Conservation (phyloP, 257 asterid genomes). For the Fraxinus excelsior region DNA sequence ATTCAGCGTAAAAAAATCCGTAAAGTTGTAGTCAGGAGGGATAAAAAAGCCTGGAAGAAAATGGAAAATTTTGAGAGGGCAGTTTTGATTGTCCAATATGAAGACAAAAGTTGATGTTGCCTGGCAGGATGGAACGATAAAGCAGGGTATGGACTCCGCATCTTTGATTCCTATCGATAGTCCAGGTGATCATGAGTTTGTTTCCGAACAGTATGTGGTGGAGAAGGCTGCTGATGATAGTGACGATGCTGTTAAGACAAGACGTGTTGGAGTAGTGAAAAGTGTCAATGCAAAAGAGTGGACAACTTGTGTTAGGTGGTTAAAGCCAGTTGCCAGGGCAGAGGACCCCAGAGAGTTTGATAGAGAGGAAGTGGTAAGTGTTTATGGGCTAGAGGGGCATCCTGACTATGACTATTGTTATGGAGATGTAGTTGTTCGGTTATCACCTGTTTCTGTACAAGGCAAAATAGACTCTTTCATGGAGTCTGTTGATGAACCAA, state of each 20-base stretch:
- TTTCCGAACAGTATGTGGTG: conserved; percentile 94
- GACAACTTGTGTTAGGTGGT: conserved; percentile 89
- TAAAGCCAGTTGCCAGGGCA: conserved; percentile 76
- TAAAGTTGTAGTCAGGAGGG: conserved; percentile 75
- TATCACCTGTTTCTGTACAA: conserved; percentile 68
- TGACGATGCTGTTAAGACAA: conserved; percentile 57
- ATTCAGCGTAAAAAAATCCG: conserved; percentile 85
- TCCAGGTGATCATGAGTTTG: conserved; percentile 98
- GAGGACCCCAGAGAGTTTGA: conserved; percentile 89
- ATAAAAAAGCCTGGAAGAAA: conserved; percentile 81
- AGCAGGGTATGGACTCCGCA: conserved; percentile 59
- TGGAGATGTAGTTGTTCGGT: conserved; percentile 94
- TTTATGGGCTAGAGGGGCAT: conserved; percentile 96
- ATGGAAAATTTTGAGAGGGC: conserved; percentile 85
- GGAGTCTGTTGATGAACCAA: conserved; percentile 35
- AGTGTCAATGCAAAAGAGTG: conserved; percentile 87
- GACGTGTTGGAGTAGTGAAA: conserved; percentile 89
- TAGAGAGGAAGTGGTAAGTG: conserved; percentile 92
- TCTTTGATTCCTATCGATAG: conserved; percentile 84
- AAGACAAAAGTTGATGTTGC: conserved; percentile 76
- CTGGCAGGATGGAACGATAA: conserved; percentile 90
- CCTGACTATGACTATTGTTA: conserved; percentile 97
- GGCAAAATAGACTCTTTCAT: conserved; percentile 33
- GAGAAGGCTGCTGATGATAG: conserved; percentile 83
- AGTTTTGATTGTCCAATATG: conserved; percentile 63